Evolutionary conservation across 2,329 filamentous ascomycete species (phyloP), one percentile per base, ranked within the genome.

Genomic region (Cercospora citrullina): DNA sequence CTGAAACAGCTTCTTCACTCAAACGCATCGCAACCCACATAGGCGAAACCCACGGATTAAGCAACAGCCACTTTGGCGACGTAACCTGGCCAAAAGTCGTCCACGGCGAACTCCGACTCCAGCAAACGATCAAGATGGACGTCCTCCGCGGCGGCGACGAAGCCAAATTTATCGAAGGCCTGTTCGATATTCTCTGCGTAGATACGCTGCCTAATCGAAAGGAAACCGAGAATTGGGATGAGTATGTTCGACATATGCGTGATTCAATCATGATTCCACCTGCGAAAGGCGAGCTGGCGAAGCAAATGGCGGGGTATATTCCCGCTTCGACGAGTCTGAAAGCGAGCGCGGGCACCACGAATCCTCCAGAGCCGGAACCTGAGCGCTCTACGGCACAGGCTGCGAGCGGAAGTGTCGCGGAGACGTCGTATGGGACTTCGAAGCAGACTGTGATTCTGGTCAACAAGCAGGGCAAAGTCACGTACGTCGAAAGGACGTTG

Each of bases 401-500:
- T 30, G 39, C 39, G n/a, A 62, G 51, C 30, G 61, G 51, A 18
- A 55, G 10, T 8, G 48, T 64, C 4, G 62, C 68, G 9, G 55
- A 72, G 5, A 86, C 85, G 0, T 78, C 84, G 7, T 90, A 90
- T 74, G 88, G 88, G 0, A 90, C 88, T 2, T 86, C 89, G 75
- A 88, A 87, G 77, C 87, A 90, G 75, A 88, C 86, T 1, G 79
- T 90, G 7, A 80, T 90, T 2, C 77, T 90, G 14, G 86, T 89
- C 21, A 80, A 84, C 72, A 78, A 79, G 31, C 74, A 83, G n/a
- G 87, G 87, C 2, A 81, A 82, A 63, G 83, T 88, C 39, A 85
- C 83, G n/a, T 90, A 87, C 72, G 81, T 89, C 36, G 88, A 90
- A 76, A 80, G 87, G 65, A 89, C 87, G 18, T 75, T 90, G 21